Conservation (phyloP, 2,329 filamentous ascomycete species). For the Metarhizium brunneum region DNA sequence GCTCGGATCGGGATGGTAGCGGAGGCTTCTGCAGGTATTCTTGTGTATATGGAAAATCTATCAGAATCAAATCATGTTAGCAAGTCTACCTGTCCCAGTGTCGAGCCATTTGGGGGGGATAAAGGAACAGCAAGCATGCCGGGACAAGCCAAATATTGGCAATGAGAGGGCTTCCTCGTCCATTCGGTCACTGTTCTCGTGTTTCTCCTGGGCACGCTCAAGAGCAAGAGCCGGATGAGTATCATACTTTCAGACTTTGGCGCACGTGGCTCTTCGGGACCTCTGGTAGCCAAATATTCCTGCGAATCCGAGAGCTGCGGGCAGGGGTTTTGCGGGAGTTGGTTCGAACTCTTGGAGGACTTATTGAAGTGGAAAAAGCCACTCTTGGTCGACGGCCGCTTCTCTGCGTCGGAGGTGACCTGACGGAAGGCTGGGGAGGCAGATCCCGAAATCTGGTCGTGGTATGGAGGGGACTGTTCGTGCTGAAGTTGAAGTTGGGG, state of each 20-base stretch:
- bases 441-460: conserved; percentile 2
- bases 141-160: neutral
- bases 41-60: conserved; percentile 19
- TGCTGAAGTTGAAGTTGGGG: conserved; percentile 13
- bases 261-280: conserved; percentile 20
- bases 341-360: conserved; percentile 30
- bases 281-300: conserved; percentile 29
- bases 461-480: conserved; percentile 13
- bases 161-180: neutral
- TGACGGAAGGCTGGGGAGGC: conserved; percentile 6
- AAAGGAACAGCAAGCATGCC: neutral
- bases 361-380: conserved; percentile 45
- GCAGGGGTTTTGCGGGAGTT: conserved; percentile 19
- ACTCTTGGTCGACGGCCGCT: conserved; percentile 32
- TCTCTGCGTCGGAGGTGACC: neutral
- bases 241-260: conserved; percentile 24
- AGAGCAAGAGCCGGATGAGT: neutral
- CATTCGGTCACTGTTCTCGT: neutral
- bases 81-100: neutral
- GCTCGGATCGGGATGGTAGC: conserved; percentile 39
- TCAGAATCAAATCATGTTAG: neutral
- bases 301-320: conserved; percentile 27
- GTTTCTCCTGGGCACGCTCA: neutral
- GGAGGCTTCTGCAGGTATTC: conserved; percentile 30
- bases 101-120: neutral